These are phyloP conservation scores for Ogataea minuta DNA, from an alignment of 805 yeast genomes.

Conservation along the genomic window DNA sequence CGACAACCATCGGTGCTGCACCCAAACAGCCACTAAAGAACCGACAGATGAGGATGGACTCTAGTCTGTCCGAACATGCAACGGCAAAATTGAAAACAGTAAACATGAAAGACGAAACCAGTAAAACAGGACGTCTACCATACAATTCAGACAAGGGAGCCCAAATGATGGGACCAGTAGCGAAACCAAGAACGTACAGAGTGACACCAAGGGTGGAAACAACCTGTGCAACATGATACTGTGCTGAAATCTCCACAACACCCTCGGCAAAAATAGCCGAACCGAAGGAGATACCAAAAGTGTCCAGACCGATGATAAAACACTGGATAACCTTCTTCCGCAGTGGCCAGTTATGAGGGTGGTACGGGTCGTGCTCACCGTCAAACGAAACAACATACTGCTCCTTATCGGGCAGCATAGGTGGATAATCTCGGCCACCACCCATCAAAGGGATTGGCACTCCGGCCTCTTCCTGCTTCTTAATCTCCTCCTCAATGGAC, in stretches of 20 bases:
- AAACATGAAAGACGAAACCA: constrained; percentile 56
- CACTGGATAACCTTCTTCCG: constrained; percentile 46
- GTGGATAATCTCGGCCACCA: constrained; percentile 61
- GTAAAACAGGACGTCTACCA: constrained; percentile 64
- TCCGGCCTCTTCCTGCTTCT: constrained; percentile 33
- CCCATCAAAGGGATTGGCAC: constrained; percentile 62
- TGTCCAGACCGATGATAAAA: constrained; percentile 44
- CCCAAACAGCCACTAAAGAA: constrained; percentile 81
- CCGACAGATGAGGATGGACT: constrained; percentile 72
- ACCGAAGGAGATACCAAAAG: constrained; percentile 62
- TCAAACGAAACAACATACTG: constrained; percentile 68
- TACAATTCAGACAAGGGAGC: constrained; percentile 82
- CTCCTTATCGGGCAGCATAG: constrained; percentile 51
- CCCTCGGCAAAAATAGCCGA: constrained; percentile 81
- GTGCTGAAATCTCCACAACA: constrained; percentile 42
- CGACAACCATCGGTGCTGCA: constrained; percentile 82
- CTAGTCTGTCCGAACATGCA: constrained; percentile 77
- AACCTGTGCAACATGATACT: constrained; percentile 59
- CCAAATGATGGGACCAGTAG: constrained; percentile 88
- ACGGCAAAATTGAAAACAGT: constrained; percentile 64
- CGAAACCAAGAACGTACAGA: constrained; percentile 87
- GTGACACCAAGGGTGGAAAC: constrained; percentile 78
- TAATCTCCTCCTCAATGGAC: constrained; percentile 28
- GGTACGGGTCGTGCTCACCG: constrained; percentile 76
- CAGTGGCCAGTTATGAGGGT: constrained; percentile 76